These are phyloP conservation scores for Solanum lycopersicoides DNA, from an alignment of 257 asterid species.

Conservation along the genomic window DNA sequence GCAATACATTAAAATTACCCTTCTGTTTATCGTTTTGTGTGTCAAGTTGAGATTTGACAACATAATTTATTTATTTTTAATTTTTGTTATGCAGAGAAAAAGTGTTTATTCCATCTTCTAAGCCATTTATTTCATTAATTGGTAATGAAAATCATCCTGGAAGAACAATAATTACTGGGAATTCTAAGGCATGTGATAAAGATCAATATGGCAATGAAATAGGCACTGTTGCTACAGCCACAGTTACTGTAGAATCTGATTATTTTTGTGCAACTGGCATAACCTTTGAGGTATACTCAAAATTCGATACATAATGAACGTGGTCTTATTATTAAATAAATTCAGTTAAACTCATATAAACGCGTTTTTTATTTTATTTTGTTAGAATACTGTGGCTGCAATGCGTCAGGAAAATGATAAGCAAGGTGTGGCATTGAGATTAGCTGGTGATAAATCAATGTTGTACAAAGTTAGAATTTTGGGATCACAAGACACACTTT, in stretches of 20 bases:
- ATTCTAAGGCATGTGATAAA: conserved; percentile 58
- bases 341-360: too few species aligned
- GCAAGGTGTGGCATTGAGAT: conserved; percentile 78
- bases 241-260: conserved; percentile 60
- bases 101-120: conserved; percentile 47
- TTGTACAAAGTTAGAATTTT: conserved; percentile 51
- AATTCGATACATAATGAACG: neutral
- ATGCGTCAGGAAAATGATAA: conserved; percentile 23
- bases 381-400: conserved; percentile 50
- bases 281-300: conserved; percentile 54
- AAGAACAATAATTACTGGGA: conserved; percentile 53
- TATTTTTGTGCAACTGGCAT: conserved; percentile 63
- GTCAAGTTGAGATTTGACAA: too few species aligned
- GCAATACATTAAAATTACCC: too few species aligned
- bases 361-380: neutral
- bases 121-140: conserved; percentile 61
- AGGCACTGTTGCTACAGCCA: conserved; percentile 64
- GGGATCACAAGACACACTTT: conserved; percentile 77
- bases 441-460: conserved; percentile 56
- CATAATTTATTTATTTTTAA: neutral
- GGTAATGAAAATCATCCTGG: conserved; percentile 27
- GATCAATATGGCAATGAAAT: conserved; percentile 19
- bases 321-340: neutral
- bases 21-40: rapidly evolving
- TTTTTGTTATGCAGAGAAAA: conserved; percentile 45